Evolutionary conservation across 169 alveolate species (phyloP).

Genomic region (Neospora caninum): DNA sequence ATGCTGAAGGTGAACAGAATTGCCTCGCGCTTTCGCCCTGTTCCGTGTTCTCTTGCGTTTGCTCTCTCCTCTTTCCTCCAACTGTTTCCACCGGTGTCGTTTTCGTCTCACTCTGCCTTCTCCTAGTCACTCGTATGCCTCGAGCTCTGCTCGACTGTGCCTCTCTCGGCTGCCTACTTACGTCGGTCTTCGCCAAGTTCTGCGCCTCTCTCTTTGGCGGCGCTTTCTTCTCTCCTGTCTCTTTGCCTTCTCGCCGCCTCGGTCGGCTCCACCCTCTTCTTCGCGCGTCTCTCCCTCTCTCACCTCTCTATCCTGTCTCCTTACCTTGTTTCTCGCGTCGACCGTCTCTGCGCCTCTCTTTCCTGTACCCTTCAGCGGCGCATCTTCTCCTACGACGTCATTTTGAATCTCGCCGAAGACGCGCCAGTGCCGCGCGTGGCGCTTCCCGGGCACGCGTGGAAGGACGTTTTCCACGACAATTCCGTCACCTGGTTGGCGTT

Average conservation of each 20-base stretch:
- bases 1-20: slow-evolving; percentile 77
- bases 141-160: no score
- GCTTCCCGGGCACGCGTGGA: slow-evolving; percentile 98
- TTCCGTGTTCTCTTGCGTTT: no score
- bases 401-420: slow-evolving; percentile 93
- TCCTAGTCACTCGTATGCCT: no score
- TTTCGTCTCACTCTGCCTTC: no score
- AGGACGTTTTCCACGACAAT: slow-evolving; percentile 94
- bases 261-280: background rate
- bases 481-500: slow-evolving; percentile 97
- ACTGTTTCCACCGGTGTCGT: no score
- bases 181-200: no score
- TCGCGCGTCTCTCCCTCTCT: no score
- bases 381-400: slow-evolving; percentile 94
- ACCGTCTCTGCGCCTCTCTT: background rate
- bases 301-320: no score
- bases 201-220: no score
- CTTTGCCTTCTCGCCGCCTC: background rate
- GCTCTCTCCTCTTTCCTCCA: no score
- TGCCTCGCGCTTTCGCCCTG: background rate
- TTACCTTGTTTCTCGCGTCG: background rate
- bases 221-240: no score
- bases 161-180: no score
- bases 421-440: slow-evolving; percentile 94
- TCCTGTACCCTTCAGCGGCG: slow-evolving; percentile 68